Conservation (phyloP, 768 basidiomycete species). For the Russula olivacea region DNA sequence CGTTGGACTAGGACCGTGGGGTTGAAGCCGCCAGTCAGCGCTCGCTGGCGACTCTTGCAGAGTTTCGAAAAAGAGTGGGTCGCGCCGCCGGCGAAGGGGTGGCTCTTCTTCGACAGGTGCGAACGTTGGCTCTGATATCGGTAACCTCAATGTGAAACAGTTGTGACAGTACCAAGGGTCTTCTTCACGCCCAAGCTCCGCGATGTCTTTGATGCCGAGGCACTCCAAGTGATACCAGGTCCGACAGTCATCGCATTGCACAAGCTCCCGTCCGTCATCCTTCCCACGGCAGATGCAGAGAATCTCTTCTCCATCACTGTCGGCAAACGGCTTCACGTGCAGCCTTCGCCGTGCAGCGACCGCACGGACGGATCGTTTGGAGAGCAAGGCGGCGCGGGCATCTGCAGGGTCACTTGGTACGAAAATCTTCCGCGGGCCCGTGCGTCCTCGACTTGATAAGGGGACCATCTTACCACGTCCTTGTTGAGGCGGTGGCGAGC, state of each 20-base stretch:
- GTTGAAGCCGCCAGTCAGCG: slow-evolving; percentile 39
- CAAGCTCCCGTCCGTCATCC: slow-evolving; percentile 69
- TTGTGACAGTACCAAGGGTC: slow-evolving; percentile 72
- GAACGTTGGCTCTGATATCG: slow-evolving; percentile 56
- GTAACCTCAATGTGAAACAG: slow-evolving; percentile 39
- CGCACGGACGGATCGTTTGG: slow-evolving; percentile 62
- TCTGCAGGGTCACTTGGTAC: slow-evolving; percentile 69
- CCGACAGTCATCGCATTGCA: slow-evolving; percentile 76
- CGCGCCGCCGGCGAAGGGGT: slow-evolving; percentile 38
- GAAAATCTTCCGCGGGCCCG: slow-evolving; percentile 32
- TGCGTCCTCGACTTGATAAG: slow-evolving; percentile 37
- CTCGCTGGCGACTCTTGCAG: slow-evolving; percentile 50
- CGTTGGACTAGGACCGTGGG: slow-evolving; percentile 35
- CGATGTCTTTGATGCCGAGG: slow-evolving; percentile 60
- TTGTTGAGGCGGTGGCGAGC: slow-evolving; percentile 30
- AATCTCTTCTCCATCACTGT: slow-evolving; percentile 44
- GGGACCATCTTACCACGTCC: slow-evolving; percentile 62
- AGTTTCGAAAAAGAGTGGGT: slow-evolving; percentile 53
- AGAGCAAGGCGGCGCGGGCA: slow-evolving; percentile 64
- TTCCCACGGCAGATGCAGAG: slow-evolving; percentile 61
- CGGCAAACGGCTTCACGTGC: slow-evolving; percentile 32
- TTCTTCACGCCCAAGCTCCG: slow-evolving; percentile 67
- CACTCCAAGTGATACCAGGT: slow-evolving; percentile 81
- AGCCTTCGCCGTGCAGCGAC: slow-evolving; percentile 46
- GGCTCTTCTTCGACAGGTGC: slow-evolving; percentile 57